These are phyloP conservation scores for Elongisporangium senticosum DNA, from an alignment of 352 stramenopile genomes.

Conservation along the genomic window DNA sequence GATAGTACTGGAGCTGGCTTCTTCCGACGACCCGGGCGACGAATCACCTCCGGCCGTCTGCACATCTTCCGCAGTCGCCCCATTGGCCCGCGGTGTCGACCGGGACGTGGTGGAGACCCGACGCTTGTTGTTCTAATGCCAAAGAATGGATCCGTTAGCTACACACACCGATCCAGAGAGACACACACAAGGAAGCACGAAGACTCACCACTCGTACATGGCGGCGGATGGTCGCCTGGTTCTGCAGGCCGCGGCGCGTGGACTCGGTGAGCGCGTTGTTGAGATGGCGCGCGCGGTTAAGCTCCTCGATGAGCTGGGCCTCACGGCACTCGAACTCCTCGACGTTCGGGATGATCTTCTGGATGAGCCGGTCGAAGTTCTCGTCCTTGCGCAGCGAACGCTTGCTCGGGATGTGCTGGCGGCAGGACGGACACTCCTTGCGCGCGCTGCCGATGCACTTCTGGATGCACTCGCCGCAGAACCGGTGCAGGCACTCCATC, in stretches of 20 bases:
- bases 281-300: slow-evolving; percentile 76
- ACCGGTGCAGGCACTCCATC: slow-evolving; percentile 90
- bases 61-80: background rate
- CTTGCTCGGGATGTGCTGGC: slow-evolving; percentile 86
- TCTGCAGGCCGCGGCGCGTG: slow-evolving; percentile 61
- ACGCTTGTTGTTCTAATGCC: background rate
- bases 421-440: slow-evolving; percentile 86
- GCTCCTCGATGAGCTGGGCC: slow-evolving; percentile 71
- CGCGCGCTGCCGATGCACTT: slow-evolving; percentile 80
- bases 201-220: slow-evolving; percentile 22
- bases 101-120: background rate
- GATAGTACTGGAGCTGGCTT: background rate
- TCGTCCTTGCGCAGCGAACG: slow-evolving; percentile 74
- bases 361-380: slow-evolving; percentile 86
- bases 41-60: background rate
- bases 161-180: no score
- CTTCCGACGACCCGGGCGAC: background rate
- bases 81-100: background rate
- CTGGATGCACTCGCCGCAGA: slow-evolving; percentile 88
- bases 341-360: slow-evolving; percentile 82
- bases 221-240: slow-evolving; percentile 57
- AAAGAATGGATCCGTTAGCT: background rate
- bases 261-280: slow-evolving; percentile 79
- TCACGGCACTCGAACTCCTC: slow-evolving; percentile 75
- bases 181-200: background rate